These are phyloP conservation scores for cucumber (Cucumis sativus) DNA, from an alignment of 306 rosid genomes.

Conservation along the genomic window DNA sequence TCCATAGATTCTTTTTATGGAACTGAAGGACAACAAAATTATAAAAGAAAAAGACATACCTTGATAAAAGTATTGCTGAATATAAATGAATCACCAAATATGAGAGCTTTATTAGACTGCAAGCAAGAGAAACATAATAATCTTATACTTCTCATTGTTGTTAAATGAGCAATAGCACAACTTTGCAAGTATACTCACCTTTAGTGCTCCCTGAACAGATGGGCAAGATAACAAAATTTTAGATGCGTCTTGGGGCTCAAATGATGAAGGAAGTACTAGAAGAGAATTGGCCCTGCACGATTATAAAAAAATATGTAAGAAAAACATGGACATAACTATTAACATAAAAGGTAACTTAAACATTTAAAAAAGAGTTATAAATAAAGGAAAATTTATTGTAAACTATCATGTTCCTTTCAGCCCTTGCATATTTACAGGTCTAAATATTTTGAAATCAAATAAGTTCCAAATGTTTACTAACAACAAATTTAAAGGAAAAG, in stretches of 20 bases:
- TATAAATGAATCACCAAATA: slow-evolving; percentile 73
- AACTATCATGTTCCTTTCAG: background rate
- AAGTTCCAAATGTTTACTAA: background rate
- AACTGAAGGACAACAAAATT: slow-evolving; percentile 10
- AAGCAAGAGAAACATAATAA: slow-evolving; percentile 17
- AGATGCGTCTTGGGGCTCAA: slow-evolving; percentile 83
- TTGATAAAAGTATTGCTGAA: slow-evolving; percentile 71
- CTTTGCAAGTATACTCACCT: slow-evolving; percentile 36
- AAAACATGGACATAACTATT: background rate
- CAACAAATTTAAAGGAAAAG: background rate
- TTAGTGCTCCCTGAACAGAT: slow-evolving; percentile 67
- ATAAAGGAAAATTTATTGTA: background rate
- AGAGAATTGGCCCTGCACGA: slow-evolving; percentile 83
- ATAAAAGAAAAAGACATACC: slow-evolving; percentile 24
- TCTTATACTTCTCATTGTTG: slow-evolving; percentile 9
- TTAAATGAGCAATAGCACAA: slow-evolving; percentile 10
- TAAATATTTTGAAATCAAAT: background rate
- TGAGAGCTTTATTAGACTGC: slow-evolving; percentile 73
- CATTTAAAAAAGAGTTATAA: background rate
- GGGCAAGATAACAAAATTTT: slow-evolving; percentile 68
- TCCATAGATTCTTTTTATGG: background rate
- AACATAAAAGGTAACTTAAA: background rate
- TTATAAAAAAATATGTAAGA: background rate
- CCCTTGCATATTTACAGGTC: background rate
- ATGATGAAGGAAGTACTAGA: slow-evolving; percentile 73